Base-by-base conservation (phyloP, 768 basidiomycete genomes). In the Ramaria sp. region DNA sequence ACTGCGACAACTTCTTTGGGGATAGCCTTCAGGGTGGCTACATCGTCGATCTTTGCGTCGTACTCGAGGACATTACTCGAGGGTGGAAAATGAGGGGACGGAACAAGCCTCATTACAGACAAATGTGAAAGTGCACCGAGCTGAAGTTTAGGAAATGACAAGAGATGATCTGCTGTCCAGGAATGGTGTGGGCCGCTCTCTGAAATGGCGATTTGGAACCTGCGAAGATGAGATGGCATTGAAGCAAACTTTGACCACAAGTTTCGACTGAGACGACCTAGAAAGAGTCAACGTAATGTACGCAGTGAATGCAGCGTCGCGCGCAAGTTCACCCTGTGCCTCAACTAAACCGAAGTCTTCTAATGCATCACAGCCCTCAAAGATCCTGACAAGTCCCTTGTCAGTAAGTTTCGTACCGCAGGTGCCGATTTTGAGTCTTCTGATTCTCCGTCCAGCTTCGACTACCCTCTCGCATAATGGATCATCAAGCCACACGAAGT, bases 401-500 rank as follows among this genome's bases (percentile, higher is more conserved):
- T 72, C 71, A 13, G 62, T 68, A 22, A 72, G 61, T 56, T 70
- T 71, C 12, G 70, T 72, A 12, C 71, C 71, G 25, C 57, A 62
- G 8, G 71, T 70, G 12, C 66, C 64, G 5, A 72, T 49, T n/a
- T 52, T 62, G 42, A 72, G 50, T 25, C 59, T 61, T 48, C 62
- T 63, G 18, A 71, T 53, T 50, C 63, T 66, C 47, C 61, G 54
- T 28, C 67, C 65, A n/a, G 67, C 67, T 25, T 58, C 56, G 28
- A 61, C 67, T 22, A 72, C 63, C 48, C 59, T 63, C 27, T 70
- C 62, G 57, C 71, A 71, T 15, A 72, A 55, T 20, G 56, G 43
- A 57, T 71, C 71, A 58, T 72, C 71, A 52, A 72, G 59, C 71
- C 70, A 72, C 22, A 71, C 60, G 47, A 71, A 67, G 59, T 72